A percentile compares a stretch with the other conserved stretches of the same genome.
Conservation (phyloP, 106 monocot species). For the Dioscorea zingiberensis region DNA sequence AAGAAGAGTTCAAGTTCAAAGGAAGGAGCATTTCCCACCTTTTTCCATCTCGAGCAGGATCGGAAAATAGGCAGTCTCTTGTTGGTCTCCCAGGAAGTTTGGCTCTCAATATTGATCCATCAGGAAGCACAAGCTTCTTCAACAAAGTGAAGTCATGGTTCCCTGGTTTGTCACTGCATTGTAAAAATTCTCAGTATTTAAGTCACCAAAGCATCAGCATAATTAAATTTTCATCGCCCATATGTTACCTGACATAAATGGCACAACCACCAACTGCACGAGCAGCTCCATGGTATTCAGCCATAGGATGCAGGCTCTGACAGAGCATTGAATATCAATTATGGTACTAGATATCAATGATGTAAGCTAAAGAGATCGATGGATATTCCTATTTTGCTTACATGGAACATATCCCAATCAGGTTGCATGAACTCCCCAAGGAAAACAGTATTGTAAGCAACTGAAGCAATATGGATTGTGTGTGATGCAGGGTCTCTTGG, state of each 20-base stretch:
- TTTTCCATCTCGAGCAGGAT: conserved; percentile 60
- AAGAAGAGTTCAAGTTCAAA: no score
- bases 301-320: conserved; percentile 66
- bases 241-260: conserved; percentile 69
- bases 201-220: no score
- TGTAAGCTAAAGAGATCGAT: neutral
- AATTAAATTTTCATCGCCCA: neutral
- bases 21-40: conserved; percentile 25
- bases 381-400: conserved; percentile 9
- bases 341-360: no score
- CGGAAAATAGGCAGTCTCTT: conserved; percentile 65
- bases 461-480: conserved; percentile 76
- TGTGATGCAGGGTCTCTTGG: conserved; percentile 72
- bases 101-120: conserved; percentile 73
- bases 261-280: conserved; percentile 72
- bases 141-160: conserved; percentile 60
- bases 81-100: conserved; percentile 69
- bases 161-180: conserved; percentile 58
- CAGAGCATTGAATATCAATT: no score
- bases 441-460: conserved; percentile 74
- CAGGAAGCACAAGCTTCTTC: conserved; percentile 66
- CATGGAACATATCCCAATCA: conserved; percentile 96
- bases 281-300: conserved; percentile 77
- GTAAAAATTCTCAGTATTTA: no score
- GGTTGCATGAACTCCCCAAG: conserved; percentile 88